Percentiles rank a stretch among this genome's conserved stretches.
phyloP scores from a whole-genome alignment of 257 asterid genomes.

The Solanum chilense region DNA sequence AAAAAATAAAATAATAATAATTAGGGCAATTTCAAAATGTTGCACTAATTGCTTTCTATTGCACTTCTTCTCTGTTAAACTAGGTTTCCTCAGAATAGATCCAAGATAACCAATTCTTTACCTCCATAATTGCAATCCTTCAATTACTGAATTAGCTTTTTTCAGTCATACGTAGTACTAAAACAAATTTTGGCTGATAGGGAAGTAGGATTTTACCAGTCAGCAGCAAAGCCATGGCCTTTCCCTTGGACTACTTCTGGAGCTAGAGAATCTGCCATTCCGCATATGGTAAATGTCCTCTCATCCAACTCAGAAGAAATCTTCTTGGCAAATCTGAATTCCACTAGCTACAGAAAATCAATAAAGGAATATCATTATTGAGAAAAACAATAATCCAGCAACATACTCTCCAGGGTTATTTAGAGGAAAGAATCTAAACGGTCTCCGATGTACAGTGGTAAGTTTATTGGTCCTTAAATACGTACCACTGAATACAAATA shows the following conservation, averaged over 20 bases:
- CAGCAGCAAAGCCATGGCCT: constrained; percentile 89
- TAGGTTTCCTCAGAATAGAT: neutral
- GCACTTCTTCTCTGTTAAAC: neutral
- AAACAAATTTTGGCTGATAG: neutral
- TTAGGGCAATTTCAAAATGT: neutral
- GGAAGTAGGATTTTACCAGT: constrained; percentile 49
- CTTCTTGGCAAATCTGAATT: constrained; percentile 85
- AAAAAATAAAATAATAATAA: neutral
- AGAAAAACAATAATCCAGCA: neutral
- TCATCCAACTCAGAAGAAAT: constrained; percentile 44
- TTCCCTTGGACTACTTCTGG: constrained; percentile 92
- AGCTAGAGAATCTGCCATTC: constrained; percentile 80
- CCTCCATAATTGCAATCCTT: neutral
- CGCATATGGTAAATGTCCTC: constrained; percentile 79
- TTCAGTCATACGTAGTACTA: neutral
- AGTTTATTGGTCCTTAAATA: neutral
- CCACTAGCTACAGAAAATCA: constrained; percentile 60
- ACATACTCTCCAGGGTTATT: neutral
- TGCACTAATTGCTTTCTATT: neutral
- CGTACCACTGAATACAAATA: neutral
- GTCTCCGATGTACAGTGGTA: neutral
- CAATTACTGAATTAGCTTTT: neutral
- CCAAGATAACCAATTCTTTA: neutral
- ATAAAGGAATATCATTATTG: constrained; percentile 17
- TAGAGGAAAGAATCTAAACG: neutral